phyloP scores from a whole-genome alignment of 148 eudicot species.

The Vaccinium macrocarpon region DNA sequence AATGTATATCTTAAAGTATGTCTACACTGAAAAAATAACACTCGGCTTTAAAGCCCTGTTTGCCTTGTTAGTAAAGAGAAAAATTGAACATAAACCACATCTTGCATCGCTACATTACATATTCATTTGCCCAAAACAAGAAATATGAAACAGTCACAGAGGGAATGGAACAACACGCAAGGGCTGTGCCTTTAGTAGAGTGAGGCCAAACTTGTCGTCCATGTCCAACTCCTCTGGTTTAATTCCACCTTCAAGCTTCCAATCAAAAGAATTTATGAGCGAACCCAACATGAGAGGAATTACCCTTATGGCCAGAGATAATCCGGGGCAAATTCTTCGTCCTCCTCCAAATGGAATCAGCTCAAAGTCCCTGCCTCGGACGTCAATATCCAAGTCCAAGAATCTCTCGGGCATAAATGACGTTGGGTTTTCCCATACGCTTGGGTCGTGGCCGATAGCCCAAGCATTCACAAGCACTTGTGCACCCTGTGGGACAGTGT shows the following conservation, averaged over 20 bases:
- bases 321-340: conserved; percentile 15
- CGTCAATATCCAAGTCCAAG: conserved; percentile 10
- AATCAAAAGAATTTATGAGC: conserved; percentile 11
- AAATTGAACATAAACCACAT: background rate
- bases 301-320: conserved; percentile 6
- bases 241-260: conserved; percentile 3
- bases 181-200: background rate
- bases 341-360: conserved; percentile 18
- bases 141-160: background rate
- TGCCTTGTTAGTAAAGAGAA: background rate
- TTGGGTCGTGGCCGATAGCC: conserved; percentile 15
- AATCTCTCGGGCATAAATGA: conserved; percentile 18
- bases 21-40: background rate
- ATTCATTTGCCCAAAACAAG: background rate
- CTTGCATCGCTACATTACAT: background rate
- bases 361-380: conserved; percentile 18
- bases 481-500: conserved; percentile 14
- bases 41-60: background rate
- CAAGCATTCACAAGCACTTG: conserved; percentile 12
- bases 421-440: background rate
- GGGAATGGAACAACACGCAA: background rate
- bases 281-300: conserved; percentile 16
- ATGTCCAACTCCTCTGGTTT: conserved; percentile 2
- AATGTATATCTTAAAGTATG: background rate
- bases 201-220: background rate